Percentiles rank a stretch among this genome's conserved stretches.
Conservation (phyloP, 495 filamentous ascomycete genomes). For the Apiosordaria backusii region DNA sequence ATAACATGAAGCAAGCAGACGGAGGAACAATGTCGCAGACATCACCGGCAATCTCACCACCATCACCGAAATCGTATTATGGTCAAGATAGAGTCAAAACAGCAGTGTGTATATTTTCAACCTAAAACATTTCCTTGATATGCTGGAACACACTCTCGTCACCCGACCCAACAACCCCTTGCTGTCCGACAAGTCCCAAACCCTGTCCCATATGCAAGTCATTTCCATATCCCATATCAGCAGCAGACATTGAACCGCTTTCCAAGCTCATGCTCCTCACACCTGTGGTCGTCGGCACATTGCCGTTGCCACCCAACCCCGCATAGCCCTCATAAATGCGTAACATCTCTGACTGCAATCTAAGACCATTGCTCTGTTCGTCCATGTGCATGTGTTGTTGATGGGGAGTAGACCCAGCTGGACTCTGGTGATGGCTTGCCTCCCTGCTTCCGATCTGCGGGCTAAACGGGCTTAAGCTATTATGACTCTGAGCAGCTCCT, state of each 20-base stretch:
- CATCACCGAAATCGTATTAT: too few species aligned
- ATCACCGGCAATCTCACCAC: too few species aligned
- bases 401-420: not conserved
- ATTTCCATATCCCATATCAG: slow-evolving; percentile 8
- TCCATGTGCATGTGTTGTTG: slow-evolving; percentile 19
- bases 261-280: not conserved
- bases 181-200: not conserved
- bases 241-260: not conserved
- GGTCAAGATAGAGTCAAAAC: not conserved
- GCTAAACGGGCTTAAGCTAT: not conserved
- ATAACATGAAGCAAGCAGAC: too few species aligned
- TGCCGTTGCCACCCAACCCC: slow-evolving; percentile 6
- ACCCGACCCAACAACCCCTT: not conserved
- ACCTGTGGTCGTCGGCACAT: not conserved
- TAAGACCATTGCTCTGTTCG: slow-evolving; percentile 34
- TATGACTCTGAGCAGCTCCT: not conserved
- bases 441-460: not conserved
- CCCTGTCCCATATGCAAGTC: not conserved
- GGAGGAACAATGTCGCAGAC: too few species aligned
- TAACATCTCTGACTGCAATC: slow-evolving; percentile 46
- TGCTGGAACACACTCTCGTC: slow-evolving; percentile 21
- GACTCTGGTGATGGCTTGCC: not conserved
- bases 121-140: slow-evolving; percentile 26
- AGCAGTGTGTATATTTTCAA: not conserved
- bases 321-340: slow-evolving; percentile 40